phyloP scores from a whole-genome alignment of 108 stramenopile species.

The Asterionellopsis glacialis region DNA sequence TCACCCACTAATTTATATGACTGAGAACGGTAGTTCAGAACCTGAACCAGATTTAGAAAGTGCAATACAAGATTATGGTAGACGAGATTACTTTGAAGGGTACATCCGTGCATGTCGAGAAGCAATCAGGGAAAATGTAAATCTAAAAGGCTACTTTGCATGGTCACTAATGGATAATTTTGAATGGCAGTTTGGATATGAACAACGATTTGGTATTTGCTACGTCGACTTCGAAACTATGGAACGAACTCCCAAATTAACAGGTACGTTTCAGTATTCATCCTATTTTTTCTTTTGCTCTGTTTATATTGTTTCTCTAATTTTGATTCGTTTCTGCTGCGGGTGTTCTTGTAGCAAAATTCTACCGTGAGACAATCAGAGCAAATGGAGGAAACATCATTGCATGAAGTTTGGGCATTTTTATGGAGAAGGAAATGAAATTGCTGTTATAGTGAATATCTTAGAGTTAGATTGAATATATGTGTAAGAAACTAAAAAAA shows the following conservation, averaged over 20 bases:
- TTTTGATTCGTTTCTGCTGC: too few species aligned
- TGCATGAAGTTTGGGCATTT: too few species aligned
- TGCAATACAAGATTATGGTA: constrained; percentile 46
- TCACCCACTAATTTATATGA: constrained; percentile 53
- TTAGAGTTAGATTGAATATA: too few species aligned
- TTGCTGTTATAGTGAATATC: too few species aligned
- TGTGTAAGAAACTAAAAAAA: too few species aligned
- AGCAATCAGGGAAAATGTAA: constrained; percentile 67
- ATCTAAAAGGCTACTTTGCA: constrained; percentile 88
- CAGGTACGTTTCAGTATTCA: too few species aligned
- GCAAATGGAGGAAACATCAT: constrained; percentile 50
- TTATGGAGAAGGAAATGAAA: too few species aligned
- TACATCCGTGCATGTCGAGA: constrained; percentile 63
- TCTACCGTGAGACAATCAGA: constrained; percentile 54
- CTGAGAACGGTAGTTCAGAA: constrained; percentile 78
- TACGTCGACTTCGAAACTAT: constrained; percentile 85
- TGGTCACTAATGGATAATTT: constrained; percentile 95
- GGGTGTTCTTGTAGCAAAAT: constrained; percentile 39
- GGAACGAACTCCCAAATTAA: constrained; percentile 45
- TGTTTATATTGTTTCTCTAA: too few species aligned
- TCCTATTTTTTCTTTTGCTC: too few species aligned
- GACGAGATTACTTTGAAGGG: constrained; percentile 55
- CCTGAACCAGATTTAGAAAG: constrained; percentile 45
- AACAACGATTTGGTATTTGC: constrained; percentile 81
- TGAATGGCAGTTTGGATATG: constrained; percentile 92